These are phyloP conservation scores for Chernovozyma sophiae-reginae DNA, from an alignment of 1,139 yeast species.

Conservation along the genomic window DNA sequence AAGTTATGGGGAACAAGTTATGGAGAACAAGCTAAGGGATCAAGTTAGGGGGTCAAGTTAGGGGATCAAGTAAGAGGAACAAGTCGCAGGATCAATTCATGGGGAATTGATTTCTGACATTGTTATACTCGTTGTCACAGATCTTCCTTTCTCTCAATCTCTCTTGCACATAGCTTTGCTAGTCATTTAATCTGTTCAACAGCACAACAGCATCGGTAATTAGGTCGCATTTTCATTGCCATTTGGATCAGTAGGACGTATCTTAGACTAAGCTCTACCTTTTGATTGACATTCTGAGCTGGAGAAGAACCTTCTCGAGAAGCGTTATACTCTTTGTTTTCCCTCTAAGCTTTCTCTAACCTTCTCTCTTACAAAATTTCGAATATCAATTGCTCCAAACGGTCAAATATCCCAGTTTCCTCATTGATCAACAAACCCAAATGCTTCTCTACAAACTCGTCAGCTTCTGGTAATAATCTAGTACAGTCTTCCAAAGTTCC, in stretches of 20 bases:
- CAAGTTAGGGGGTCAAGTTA: no score
- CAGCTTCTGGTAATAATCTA: background rate
- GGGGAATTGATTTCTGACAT: no score
- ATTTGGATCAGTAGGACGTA: background rate
- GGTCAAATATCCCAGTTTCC: background rate
- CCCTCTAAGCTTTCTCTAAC: background rate
- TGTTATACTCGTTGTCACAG: no score
- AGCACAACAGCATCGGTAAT: no score
- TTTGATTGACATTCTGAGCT: background rate
- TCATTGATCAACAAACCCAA: background rate
- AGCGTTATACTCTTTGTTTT: background rate
- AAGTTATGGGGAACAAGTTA: no score
- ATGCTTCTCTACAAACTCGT: background rate
- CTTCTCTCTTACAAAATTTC: background rate
- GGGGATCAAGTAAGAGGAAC: no score
- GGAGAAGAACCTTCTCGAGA: background rate
- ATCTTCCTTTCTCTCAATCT: no score
- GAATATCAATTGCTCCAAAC: background rate
- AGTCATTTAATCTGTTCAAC: no score
- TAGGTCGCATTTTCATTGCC: no score
- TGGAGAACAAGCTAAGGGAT: no score
- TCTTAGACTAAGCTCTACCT: background rate
- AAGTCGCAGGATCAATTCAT: no score
- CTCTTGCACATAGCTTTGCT: no score
- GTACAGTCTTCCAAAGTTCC: background rate